These are phyloP conservation scores for Escallonia rubra DNA, from an alignment of 129 eudicot species.

Conservation along the genomic window DNA sequence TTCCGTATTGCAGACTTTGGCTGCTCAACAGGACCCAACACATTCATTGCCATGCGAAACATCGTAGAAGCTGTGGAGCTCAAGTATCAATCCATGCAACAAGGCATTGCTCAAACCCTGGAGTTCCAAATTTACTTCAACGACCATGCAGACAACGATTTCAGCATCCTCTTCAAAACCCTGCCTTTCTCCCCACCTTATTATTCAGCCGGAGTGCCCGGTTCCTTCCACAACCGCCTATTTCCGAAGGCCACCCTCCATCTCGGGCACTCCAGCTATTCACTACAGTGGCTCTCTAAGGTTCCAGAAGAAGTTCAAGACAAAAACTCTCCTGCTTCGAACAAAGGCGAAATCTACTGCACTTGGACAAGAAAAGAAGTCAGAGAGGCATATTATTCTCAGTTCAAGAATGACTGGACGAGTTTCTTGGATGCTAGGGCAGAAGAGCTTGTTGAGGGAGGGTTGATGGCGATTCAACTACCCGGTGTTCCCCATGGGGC, in stretches of 20 bases:
- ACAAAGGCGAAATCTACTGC: not conserved
- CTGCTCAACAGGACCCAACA: not conserved
- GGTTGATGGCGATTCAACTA: not conserved
- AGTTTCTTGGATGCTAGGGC: not conserved
- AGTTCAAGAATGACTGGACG: not conserved
- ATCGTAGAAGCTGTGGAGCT: not conserved
- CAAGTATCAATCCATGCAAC: not conserved
- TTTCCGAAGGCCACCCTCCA: not conserved
- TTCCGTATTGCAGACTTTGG: not conserved
- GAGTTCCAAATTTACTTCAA: not conserved
- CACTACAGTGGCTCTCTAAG: not conserved
- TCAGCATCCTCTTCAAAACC: not conserved
- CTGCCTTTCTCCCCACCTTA: not conserved
- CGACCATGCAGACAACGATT: not conserved
- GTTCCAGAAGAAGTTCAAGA: not conserved
- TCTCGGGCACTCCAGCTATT: not conserved
- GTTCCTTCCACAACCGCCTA: not conserved
- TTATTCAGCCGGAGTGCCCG: not conserved
- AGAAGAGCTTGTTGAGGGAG: constrained; percentile 15
- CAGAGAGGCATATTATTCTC: not conserved
- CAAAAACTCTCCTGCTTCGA: not conserved
- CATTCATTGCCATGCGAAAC: not conserved
- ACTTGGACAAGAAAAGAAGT: not conserved
- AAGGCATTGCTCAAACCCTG: not conserved
- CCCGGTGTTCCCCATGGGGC: not conserved